phyloP scores from a whole-genome alignment of 345 rosid genomes.

The Corchorus capsularis region DNA sequence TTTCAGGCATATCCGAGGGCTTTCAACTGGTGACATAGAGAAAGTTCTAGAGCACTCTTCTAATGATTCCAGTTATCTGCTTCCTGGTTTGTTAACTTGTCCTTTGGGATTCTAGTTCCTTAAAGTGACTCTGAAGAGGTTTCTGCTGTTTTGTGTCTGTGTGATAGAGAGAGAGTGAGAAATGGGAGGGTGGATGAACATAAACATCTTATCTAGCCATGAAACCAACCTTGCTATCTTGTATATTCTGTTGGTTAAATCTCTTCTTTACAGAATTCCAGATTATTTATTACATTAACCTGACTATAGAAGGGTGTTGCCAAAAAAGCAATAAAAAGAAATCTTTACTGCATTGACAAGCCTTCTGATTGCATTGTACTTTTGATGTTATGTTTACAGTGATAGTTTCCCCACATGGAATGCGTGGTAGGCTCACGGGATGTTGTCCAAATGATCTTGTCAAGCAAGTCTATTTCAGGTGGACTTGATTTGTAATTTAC shows the following conservation, averaged over 20 bases:
- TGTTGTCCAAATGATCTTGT: slow-evolving; percentile 90
- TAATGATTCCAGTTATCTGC: slow-evolving; percentile 53
- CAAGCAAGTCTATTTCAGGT: slow-evolving; percentile 91
- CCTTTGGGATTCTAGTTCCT: slow-evolving; percentile 17
- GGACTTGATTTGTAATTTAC: slow-evolving; percentile 16
- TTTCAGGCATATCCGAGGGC: slow-evolving; percentile 78
- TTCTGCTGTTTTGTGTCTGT: not conserved
- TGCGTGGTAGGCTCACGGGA: slow-evolving; percentile 91
- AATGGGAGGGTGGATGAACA: too few species aligned
- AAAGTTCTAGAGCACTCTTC: slow-evolving; percentile 59
- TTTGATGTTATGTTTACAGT: slow-evolving; percentile 49
- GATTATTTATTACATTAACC: slow-evolving; percentile 16
- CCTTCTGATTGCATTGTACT: slow-evolving; percentile 30
- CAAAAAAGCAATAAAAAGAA: not conserved
- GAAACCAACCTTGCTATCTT: not conserved
- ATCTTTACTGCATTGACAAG: slow-evolving; percentile 22
- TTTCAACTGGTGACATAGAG: slow-evolving; percentile 78
- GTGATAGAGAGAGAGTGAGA: not conserved
- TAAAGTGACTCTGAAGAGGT: not conserved
- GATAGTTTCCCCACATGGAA: slow-evolving; percentile 96
- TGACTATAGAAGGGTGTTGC: not conserved
- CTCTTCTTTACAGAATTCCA: slow-evolving; percentile 2
- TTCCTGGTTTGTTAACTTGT: slow-evolving; percentile 72
- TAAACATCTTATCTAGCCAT: not conserved
- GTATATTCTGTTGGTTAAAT: not conserved